phyloP scores from a whole-genome alignment of 805 yeast species.

The Candida ponderosae region DNA sequence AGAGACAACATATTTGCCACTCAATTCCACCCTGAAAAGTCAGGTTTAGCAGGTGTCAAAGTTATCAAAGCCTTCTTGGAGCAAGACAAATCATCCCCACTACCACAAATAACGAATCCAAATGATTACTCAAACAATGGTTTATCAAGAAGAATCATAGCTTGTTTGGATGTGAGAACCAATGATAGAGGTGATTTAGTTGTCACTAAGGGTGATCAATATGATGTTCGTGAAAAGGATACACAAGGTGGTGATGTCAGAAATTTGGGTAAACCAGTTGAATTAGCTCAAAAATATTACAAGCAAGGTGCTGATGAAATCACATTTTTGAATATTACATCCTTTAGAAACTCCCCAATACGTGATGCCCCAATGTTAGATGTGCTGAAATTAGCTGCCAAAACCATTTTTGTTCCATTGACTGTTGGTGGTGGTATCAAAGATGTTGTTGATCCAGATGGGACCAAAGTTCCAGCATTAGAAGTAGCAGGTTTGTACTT shows the following conservation, averaged over 20 bases:
- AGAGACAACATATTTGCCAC: slow-evolving; percentile 85
- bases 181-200: slow-evolving; percentile 94
- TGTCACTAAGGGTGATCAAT: slow-evolving; percentile 98
- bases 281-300: slow-evolving; percentile 84
- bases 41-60: slow-evolving; percentile 83
- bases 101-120: slow-evolving; percentile 7
- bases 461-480: slow-evolving; percentile 70
- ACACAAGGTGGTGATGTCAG: slow-evolving; percentile 58
- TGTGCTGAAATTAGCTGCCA: slow-evolving; percentile 74
- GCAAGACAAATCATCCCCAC: slow-evolving; percentile 15
- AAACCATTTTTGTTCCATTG: slow-evolving; percentile 89
- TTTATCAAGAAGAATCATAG: slow-evolving; percentile 84
- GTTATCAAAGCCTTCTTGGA: slow-evolving; percentile 68
- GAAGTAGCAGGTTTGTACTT: slow-evolving; percentile 90
- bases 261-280: slow-evolving; percentile 94
- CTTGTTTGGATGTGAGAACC: slow-evolving; percentile 94
- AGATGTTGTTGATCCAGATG: slow-evolving; percentile 82
- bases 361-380: slow-evolving; percentile 94
- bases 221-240: slow-evolving; percentile 83
- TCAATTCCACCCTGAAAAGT: slow-evolving; percentile 98
- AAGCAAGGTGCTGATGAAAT: slow-evolving; percentile 96
- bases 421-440: slow-evolving; percentile 98
- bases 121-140: slow-evolving; percentile 47
- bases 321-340: slow-evolving; percentile 90
- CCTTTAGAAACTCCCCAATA: slow-evolving; percentile 90